These are phyloP conservation scores for Heliophila coronopifolia DNA, from an alignment of 441 rosid species.

Conservation along the genomic window DNA sequence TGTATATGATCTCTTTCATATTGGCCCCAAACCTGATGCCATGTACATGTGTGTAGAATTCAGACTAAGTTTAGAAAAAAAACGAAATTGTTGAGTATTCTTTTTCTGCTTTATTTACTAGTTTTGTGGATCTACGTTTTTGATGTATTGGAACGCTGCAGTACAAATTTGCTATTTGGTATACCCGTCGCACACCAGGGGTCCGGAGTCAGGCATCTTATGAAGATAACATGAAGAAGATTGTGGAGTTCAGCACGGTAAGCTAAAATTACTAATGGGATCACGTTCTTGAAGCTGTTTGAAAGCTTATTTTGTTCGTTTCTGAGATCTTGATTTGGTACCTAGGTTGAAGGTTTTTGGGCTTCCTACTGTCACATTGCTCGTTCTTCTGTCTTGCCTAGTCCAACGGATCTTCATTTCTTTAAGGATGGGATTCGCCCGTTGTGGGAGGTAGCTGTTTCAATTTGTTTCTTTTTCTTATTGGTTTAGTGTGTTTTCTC, in stretches of 20 bases:
- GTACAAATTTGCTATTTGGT: constrained; percentile 88
- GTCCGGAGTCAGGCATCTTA: constrained; percentile 78
- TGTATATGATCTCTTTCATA: not conserved
- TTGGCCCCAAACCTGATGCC: not conserved
- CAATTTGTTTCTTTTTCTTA: not conserved
- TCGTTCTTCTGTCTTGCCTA: constrained; percentile 81
- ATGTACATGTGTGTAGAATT: not conserved
- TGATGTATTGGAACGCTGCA: constrained; percentile 27
- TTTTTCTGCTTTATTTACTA: not conserved
- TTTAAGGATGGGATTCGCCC: constrained; percentile 93
- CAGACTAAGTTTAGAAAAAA: not conserved
- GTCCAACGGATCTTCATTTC: constrained; percentile 91
- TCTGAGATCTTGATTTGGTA: constrained; percentile 11
- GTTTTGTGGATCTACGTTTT: constrained; percentile 8
- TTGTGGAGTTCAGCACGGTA: constrained; percentile 82
- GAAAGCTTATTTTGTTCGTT: constrained; percentile 14
- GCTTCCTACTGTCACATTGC: constrained; percentile 86
- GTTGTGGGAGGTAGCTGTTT: constrained; percentile 70
- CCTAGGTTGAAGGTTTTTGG: constrained; percentile 90
- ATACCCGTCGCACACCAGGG: constrained; percentile 88
- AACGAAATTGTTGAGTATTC: not conserved
- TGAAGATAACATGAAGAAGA: constrained; percentile 91
- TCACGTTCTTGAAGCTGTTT: not conserved
- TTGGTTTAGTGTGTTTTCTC: not conserved
- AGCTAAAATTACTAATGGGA: constrained; percentile 25